A percentile compares a stretch with the other conserved stretches of the same genome.
These are phyloP conservation scores for Linum lewisii DNA, from an alignment of 345 rosid species.

Conservation along the genomic window DNA sequence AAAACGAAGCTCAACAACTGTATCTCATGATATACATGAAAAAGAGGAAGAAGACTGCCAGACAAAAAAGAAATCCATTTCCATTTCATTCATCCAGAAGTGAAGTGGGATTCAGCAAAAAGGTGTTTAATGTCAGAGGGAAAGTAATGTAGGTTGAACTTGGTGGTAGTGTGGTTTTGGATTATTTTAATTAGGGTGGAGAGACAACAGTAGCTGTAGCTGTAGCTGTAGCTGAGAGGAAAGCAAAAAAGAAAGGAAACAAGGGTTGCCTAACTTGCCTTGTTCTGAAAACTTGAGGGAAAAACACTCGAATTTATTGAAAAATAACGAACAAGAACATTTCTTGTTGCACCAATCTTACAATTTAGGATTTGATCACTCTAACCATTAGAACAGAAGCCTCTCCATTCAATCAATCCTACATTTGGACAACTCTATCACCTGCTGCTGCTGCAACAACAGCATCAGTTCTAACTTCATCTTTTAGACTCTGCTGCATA, in stretches of 20 bases:
- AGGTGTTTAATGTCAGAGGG: not conserved
- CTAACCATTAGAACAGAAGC: not conserved
- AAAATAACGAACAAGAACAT: not conserved
- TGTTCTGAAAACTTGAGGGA: too few relatives aligned
- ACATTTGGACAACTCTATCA: not conserved
- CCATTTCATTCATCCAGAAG: not conserved
- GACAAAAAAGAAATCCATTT: not conserved
- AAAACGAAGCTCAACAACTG: constrained; percentile 15
- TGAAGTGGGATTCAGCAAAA: not conserved
- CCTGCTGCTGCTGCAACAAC: not conserved
- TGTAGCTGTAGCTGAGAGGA: too few relatives aligned
- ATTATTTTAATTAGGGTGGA: too few relatives aligned
- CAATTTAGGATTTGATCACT: not conserved
- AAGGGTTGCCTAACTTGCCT: too few relatives aligned
- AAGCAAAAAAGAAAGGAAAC: constrained; percentile 2
- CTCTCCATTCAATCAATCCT: not conserved
- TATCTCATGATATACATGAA: constrained; percentile 5
- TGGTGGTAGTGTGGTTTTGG: too few relatives aligned
- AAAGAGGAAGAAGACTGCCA: not conserved
- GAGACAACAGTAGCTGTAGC: constrained; percentile 20
- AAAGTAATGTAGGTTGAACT: too few relatives aligned
- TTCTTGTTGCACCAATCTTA: not conserved
- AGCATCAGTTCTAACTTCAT: not conserved
- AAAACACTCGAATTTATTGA: not conserved
- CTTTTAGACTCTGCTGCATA: not conserved